Evolutionary conservation across 495 filamentous ascomycete species (phyloP).

Genomic region (Chlorociboria aeruginascens): DNA sequence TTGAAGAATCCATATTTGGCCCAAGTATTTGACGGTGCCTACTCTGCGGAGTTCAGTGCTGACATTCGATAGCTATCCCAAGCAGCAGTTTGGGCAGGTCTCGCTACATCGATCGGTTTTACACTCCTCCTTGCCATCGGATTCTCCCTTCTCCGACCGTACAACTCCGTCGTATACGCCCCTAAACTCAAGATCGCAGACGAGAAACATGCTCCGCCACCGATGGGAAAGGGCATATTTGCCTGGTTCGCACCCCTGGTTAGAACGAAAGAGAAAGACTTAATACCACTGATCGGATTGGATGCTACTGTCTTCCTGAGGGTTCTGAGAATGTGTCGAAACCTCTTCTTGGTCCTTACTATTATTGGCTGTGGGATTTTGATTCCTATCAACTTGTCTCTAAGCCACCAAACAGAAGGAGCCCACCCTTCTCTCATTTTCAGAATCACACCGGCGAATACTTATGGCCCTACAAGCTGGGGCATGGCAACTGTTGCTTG

Average conservation of each 20-base stretch:
- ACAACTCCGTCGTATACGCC: slow-evolving; percentile 84
- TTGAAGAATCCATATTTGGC: slow-evolving; percentile 36
- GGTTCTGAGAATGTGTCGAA: slow-evolving; percentile 82
- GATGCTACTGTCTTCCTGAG: slow-evolving; percentile 87
- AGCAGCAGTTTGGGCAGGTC: slow-evolving; percentile 62
- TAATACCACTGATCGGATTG: slow-evolving; percentile 71
- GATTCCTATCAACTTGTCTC: slow-evolving; percentile 67
- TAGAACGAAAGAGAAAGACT: slow-evolving; percentile 57
- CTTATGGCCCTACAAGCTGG: slow-evolving; percentile 55
- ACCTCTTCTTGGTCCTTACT: slow-evolving; percentile 66
- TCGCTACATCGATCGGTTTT: slow-evolving; percentile 71
- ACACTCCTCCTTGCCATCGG: slow-evolving; percentile 57
- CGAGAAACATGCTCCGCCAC: slow-evolving; percentile 85
- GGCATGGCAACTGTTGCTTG: slow-evolving; percentile 73
- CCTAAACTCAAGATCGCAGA: slow-evolving; percentile 91
- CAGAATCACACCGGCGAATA: slow-evolving; percentile 41
- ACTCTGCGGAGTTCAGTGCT: slow-evolving; percentile 5
- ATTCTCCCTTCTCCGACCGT: slow-evolving; percentile 85
- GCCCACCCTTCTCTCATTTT: slow-evolving; percentile 36
- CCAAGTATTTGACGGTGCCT: slow-evolving; percentile 23
- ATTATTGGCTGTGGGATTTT: slow-evolving; percentile 67
- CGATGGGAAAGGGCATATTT: slow-evolving; percentile 71
- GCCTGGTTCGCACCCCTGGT: slow-evolving; percentile 75
- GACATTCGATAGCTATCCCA: slow-evolving; percentile 21
- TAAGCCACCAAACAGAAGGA: slow-evolving; percentile 31